Percentiles rank a stretch among this genome's conserved stretches.
Evolutionary conservation across 1,284 basidiomycete species (phyloP).

Genomic region (Leccinum huronense): DNA sequence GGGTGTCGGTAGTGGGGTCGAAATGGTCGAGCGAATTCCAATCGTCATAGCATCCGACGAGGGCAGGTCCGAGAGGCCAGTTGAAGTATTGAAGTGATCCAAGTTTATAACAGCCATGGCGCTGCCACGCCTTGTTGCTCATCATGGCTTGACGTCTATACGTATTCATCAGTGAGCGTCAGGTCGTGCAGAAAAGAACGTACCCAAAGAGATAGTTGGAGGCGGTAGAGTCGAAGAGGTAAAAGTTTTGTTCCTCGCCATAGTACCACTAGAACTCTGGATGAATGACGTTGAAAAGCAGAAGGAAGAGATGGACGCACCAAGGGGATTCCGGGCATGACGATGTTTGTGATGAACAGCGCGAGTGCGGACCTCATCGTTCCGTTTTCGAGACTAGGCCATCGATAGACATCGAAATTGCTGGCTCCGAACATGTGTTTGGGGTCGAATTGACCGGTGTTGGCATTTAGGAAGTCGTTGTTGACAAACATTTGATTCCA

Average conservation of each 20-base stretch:
- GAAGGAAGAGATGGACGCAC: constrained; percentile 38
- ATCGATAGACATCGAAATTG: constrained; percentile 92
- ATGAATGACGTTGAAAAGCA: constrained; percentile 10
- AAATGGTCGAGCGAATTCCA: constrained; percentile 92
- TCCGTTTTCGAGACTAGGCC: constrained; percentile 84
- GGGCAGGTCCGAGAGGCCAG: constrained; percentile 75
- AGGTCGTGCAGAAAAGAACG: constrained; percentile 22
- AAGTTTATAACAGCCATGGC: constrained; percentile 86
- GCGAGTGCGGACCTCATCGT: constrained; percentile 72
- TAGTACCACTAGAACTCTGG: constrained; percentile 59
- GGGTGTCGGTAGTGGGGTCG: constrained; percentile 78
- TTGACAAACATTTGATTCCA: constrained; percentile 89
- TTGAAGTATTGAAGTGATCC: constrained; percentile 90
- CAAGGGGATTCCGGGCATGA: constrained; percentile 86
- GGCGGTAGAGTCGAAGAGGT: constrained; percentile 79
- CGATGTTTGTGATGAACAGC: constrained; percentile 72
- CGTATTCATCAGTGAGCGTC: not conserved
- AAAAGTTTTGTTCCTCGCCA: constrained; percentile 88
- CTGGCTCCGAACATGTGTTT: constrained; percentile 85
- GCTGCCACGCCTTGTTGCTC: constrained; percentile 81
- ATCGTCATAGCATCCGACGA: constrained; percentile 80
- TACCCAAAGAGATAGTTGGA: constrained; percentile 86
- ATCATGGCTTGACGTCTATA: constrained; percentile 87
- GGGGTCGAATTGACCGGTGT: constrained; percentile 69
- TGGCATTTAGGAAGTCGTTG: constrained; percentile 82